Evolutionary conservation across 192 early-diverging fungal species (phyloP).

Genomic region (Diversispora eburnea): DNA sequence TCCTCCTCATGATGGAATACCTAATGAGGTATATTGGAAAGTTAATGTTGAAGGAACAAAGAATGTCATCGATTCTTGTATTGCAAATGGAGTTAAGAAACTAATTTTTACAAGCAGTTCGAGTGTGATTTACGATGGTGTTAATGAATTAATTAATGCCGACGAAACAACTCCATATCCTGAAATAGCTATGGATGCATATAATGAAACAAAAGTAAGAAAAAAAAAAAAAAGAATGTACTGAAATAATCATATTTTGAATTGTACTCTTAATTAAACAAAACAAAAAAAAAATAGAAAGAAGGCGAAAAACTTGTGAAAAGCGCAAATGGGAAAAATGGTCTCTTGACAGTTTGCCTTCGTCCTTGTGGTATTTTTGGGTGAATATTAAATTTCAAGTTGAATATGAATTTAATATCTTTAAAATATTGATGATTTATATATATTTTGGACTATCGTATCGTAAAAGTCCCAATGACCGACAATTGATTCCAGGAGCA

Average conservation of each 20-base stretch:
- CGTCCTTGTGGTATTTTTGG: constrained; percentile 90
- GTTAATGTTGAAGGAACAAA: constrained; percentile 86
- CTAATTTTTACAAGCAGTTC: constrained; percentile 86
- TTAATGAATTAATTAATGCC: constrained; percentile 65
- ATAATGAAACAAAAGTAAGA: constrained; percentile 84
- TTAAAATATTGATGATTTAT: background rate
- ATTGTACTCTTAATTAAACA: background rate
- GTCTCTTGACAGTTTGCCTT: constrained; percentile 69
- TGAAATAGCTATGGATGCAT: constrained; percentile 74
- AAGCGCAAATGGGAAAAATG: constrained; percentile 60
- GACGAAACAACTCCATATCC: constrained; percentile 80
- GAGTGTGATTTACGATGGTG: constrained; percentile 84
- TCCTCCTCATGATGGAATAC: constrained; percentile 69
- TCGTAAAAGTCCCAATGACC: constrained; percentile 63
- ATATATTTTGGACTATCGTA: background rate
- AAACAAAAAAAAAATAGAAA: background rate
- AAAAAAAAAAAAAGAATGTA: background rate
- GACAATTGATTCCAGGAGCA: constrained; percentile 64
- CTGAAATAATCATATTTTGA: too few species aligned
- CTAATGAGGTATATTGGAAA: constrained; percentile 65
- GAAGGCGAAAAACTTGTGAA: constrained; percentile 71
- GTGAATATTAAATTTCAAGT: background rate
- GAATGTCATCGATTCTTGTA: constrained; percentile 77
- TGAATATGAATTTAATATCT: background rate
- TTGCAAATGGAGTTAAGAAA: constrained; percentile 55